Base-by-base conservation (phyloP, 768 basidiomycete species). In the Candolleomyces efflorescens region DNA sequence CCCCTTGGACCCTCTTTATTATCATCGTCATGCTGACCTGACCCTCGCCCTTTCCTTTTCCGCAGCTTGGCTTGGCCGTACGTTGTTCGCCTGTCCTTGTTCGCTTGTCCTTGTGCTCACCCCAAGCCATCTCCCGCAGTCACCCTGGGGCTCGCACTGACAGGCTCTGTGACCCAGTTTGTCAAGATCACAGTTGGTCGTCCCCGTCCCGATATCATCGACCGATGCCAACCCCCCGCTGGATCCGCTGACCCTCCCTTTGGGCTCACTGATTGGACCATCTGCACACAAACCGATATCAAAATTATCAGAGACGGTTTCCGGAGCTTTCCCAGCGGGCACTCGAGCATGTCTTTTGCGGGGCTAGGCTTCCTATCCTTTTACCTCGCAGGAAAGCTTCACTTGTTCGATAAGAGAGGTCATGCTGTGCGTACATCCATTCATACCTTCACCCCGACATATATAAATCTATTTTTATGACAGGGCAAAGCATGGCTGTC, bases 301-400 rank as follows among this genome's bases (percentile, higher is more conserved):
- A 61, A 66, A 7, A 79, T 86, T 24, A 69, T 94, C 62, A 73
- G 77, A 26, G 92, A 96, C 72, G 95, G 94, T 1, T 98, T 92
- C 76, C 82, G 90, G 63, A 94, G 92, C 67, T 97, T 98, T 70
- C 89, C 89, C 13, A 92, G 90, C 54, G 95, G 95, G 0, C 94
- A 97, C 71, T 87, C 92, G 3, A 93, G 91, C 63, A 60, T 96
- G 54, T 92, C 94, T 0, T 98, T 96, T 68, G 92, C 94, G 5
- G 96, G 96, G 1, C 78, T 99, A 7, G 92, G 90, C 1, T 95
- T 94, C 73, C 77, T 98, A 41, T 77, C 89, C 1, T 87, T 91
- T 62, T 98, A 97, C 69, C 73, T 95, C 5, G 90, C 92, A 11
- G 97, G 95, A 2, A 98, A 98, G 71, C 74, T 96, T 64, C 94